Evolutionary conservation across 2,329 filamentous ascomycete species (phyloP).

Genomic region (Pseudogymnoascus verrucosus): DNA sequence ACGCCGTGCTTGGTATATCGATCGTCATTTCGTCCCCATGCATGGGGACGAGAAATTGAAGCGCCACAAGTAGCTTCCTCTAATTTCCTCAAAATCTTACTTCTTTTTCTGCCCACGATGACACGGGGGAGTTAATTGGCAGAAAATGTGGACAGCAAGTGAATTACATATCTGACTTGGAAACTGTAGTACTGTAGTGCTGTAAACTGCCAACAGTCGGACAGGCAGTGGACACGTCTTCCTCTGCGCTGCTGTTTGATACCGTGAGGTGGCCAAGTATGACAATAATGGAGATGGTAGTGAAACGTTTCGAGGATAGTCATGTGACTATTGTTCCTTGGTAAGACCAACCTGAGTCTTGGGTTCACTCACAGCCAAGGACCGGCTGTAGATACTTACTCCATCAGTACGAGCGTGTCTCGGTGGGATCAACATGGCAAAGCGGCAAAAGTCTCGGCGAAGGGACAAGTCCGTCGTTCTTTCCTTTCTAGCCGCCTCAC

Average conservation of each 20-base stretch:
- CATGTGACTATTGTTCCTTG: neutral
- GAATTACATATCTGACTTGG: neutral
- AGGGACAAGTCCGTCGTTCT: neutral
- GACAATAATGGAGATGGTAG: neutral
- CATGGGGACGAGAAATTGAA: neutral
- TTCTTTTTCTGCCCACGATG: neutral
- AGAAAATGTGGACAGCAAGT: neutral
- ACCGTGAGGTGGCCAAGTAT: neutral
- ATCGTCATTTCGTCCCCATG: conserved; percentile 5
- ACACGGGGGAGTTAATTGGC: neutral
- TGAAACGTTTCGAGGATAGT: conserved; percentile 7
- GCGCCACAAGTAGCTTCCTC: neutral
- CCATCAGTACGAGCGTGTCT: neutral
- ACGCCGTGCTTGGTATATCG: neutral
- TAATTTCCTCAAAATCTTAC: neutral
- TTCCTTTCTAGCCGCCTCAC: neutral
- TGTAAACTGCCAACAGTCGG: neutral
- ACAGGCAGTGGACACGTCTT: neutral
- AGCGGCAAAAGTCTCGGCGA: neutral
- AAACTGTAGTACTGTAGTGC: neutral
- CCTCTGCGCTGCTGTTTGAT: neutral
- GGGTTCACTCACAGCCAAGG: neutral
- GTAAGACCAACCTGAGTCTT: neutral
- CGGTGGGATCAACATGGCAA: neutral
- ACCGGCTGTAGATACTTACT: neutral